Conservation (phyloP, 139 green algal genomes). For the Tetradesmus obliquus region DNA sequence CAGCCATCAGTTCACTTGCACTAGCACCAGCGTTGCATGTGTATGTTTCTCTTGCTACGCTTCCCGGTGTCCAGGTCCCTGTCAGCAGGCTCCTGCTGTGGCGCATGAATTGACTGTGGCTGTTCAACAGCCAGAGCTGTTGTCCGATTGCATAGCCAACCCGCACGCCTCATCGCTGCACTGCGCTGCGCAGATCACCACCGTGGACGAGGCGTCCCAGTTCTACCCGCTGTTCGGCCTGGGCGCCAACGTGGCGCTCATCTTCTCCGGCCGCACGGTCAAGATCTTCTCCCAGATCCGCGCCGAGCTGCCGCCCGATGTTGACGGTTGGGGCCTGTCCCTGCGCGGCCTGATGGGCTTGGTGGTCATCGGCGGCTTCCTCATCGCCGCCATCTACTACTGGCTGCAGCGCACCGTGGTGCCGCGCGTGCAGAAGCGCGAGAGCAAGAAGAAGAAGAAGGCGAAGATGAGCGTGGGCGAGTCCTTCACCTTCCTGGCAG, state of each 20-base stretch:
- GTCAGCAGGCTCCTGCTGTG: no score
- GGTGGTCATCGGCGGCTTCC: slow-evolving; percentile 91
- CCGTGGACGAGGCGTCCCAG: slow-evolving; percentile 98
- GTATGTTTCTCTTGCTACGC: no score
- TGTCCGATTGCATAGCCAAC: no score
- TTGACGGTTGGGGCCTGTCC: slow-evolving; percentile 97
- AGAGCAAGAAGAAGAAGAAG: slow-evolving; percentile 89
- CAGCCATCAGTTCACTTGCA: no score
- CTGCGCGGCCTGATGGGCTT: slow-evolving; percentile 98
- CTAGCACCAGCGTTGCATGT: no score
- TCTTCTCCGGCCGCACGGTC: slow-evolving; percentile 97
- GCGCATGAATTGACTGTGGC: no score
- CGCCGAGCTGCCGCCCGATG: slow-evolving; percentile 89
- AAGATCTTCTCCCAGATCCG: slow-evolving; percentile 98
- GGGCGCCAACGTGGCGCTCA: slow-evolving; percentile 98
- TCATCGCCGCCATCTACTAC: slow-evolving; percentile 89
- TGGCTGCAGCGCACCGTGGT: slow-evolving; percentile 90
- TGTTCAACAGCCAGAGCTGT: no score
- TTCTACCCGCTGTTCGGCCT: slow-evolving; percentile 99
- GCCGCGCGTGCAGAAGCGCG: slow-evolving; percentile 69
- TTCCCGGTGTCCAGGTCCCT: no score
- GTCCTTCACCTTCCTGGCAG: slow-evolving; percentile 94
- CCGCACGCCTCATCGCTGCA: no score
- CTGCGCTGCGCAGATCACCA: slow-evolving; percentile 84
- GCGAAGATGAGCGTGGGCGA: slow-evolving; percentile 94